Percentiles rank a stretch among this genome's conserved stretches.
These are phyloP conservation scores for Prunus yedoensis DNA, from an alignment of 331 rosid species.

Conservation along the genomic window DNA sequence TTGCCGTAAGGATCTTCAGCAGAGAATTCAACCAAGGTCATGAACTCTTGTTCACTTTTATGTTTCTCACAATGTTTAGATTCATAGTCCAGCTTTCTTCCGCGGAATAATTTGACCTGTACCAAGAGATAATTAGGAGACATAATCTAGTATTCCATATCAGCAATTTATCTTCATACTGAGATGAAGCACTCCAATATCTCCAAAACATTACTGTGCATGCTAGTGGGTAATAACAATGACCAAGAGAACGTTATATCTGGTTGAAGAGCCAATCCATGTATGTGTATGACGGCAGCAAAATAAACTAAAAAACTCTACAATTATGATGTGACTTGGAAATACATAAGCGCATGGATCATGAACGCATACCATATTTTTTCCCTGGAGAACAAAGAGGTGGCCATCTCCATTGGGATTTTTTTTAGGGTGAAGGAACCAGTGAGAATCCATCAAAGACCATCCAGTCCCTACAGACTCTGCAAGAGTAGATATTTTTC, in stretches of 20 bases:
- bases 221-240: too few species aligned
- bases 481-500: conserved; percentile 64
- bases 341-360: neutral
- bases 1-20: conserved; percentile 74
- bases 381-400: conserved; percentile 63
- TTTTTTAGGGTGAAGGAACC: conserved; percentile 57
- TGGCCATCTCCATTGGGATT: conserved; percentile 44
- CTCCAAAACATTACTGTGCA: too few species aligned
- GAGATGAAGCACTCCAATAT: neutral
- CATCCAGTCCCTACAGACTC: conserved; percentile 60
- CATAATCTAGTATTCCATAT: neutral
- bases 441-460: conserved; percentile 66
- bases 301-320: neutral
- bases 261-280: neutral
- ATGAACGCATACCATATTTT: conserved; percentile 55
- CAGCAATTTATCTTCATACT: neutral
- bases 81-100: conserved; percentile 86
- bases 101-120: conserved; percentile 68
- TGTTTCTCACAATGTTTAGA: conserved; percentile 42
- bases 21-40: conserved; percentile 89
- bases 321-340: neutral
- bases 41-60: conserved; percentile 51
- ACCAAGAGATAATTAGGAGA: conserved; percentile 22
- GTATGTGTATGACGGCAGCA: neutral
- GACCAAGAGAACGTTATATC: neutral